A percentile compares a stretch with the other conserved stretches of the same genome.
These are phyloP conservation scores for Barbarea vulgaris DNA, from an alignment of 345 rosid species.

Conservation along the genomic window DNA sequence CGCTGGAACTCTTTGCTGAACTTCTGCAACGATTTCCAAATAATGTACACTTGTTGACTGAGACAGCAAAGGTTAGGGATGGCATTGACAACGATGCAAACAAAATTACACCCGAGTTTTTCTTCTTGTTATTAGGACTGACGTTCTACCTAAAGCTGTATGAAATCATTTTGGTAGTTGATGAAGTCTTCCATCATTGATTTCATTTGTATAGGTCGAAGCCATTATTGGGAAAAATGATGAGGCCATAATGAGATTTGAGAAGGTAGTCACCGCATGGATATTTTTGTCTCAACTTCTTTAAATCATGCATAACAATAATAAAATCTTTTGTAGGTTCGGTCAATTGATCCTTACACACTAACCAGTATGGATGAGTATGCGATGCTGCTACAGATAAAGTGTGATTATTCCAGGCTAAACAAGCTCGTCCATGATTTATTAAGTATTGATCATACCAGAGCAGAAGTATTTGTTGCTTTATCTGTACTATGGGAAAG, in stretches of 20 bases:
- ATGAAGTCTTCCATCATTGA: constrained; percentile 35
- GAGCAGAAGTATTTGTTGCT: constrained; percentile 93
- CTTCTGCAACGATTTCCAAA: constrained; percentile 91
- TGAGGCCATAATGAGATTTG: constrained; percentile 86
- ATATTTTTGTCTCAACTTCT: neutral
- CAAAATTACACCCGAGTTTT: neutral
- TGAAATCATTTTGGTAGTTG: constrained; percentile 15
- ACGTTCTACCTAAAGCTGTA: constrained; percentile 14
- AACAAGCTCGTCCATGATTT: constrained; percentile 93
- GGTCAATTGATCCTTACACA: constrained; percentile 84
- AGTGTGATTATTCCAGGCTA: constrained; percentile 80
- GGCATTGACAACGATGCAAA: neutral
- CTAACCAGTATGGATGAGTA: constrained; percentile 94
- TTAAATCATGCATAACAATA: constrained; percentile 10
- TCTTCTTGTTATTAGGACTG: neutral
- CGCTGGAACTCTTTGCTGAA: constrained; percentile 80
- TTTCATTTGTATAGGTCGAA: constrained; percentile 65
- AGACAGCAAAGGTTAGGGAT: constrained; percentile 84
- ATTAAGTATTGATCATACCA: constrained; percentile 75
- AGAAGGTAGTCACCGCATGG: constrained; percentile 58
- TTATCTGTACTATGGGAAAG: constrained; percentile 83
- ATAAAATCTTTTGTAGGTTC: constrained; percentile 61
- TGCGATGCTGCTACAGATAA: constrained; percentile 89
- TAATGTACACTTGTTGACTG: constrained; percentile 85
- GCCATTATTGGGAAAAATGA: constrained; percentile 95